These are phyloP conservation scores for Neopestalotiopsis clavispora DNA, from an alignment of 2,329 filamentous ascomycete species.

Conservation along the genomic window DNA sequence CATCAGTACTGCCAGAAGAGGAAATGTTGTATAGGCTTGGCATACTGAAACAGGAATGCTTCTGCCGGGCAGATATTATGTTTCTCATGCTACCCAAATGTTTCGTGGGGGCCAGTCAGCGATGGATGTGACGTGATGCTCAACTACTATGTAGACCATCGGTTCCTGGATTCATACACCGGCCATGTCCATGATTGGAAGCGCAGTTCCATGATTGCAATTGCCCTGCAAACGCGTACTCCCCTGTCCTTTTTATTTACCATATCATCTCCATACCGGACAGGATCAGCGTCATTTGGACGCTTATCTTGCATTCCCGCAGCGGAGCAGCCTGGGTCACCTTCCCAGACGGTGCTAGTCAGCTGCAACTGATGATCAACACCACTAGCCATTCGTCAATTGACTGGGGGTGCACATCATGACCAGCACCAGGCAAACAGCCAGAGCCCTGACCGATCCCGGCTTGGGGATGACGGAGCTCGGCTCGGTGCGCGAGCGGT, in stretches of 20 bases:
- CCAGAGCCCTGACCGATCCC: neutral
- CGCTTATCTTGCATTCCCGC: constrained; percentile 11
- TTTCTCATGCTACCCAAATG: neutral
- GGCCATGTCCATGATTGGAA: no score
- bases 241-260: neutral
- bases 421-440: neutral
- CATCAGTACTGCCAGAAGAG: neutral
- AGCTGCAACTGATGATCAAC: neutral
- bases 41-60: neutral
- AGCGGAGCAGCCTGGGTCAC: neutral
- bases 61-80: neutral
- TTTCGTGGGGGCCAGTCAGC: neutral
- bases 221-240: neutral
- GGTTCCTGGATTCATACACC: neutral
- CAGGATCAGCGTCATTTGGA: neutral
- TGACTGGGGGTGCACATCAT: neutral
- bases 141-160: no score
- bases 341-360: constrained; percentile 8
- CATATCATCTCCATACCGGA: neutral
- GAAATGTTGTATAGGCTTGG: neutral
- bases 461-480: constrained; percentile 6
- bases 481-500: neutral
- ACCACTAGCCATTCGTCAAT: neutral
- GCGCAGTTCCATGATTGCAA: neutral
- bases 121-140: neutral